Conservation (phyloP, 139 green algal species). For the Raphidocelis subcapitata region DNA sequence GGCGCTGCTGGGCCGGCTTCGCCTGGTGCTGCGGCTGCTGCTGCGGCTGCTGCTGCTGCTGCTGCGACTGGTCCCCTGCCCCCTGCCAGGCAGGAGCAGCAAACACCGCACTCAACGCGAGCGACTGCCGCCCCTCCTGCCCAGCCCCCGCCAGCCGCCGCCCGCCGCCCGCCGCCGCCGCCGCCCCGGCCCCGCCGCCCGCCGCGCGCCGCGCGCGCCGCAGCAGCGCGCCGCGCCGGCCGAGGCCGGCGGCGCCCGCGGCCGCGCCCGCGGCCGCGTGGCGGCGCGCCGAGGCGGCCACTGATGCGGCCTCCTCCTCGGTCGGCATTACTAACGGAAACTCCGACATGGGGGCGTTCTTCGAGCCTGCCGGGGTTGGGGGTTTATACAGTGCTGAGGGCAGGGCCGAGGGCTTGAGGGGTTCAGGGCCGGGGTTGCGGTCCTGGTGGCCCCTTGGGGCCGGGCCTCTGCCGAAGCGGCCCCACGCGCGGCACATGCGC, state of each 20-base stretch:
- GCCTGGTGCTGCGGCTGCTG: slow-evolving; percentile 1
- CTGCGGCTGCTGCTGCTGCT: not conserved
- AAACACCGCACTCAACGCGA: not conserved
- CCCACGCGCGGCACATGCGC: not conserved
- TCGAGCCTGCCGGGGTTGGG: not conserved
- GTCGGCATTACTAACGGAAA: too few relatives aligned
- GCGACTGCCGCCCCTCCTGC: too few relatives aligned
- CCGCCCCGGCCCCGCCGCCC: not conserved
- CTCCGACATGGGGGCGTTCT: slow-evolving; percentile 1
- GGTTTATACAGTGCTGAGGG: not conserved
- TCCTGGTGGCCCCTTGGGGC: not conserved
- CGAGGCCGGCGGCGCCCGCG: not conserved
- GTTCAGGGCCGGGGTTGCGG: not conserved
- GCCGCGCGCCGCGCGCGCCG: not conserved
- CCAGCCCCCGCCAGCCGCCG: too few relatives aligned
- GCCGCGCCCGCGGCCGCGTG: not conserved
- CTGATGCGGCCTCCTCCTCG: too few relatives aligned
- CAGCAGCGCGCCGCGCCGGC: not conserved
- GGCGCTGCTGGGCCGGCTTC: not conserved
- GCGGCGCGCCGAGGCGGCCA: too few relatives aligned
- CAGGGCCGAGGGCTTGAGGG: not conserved
- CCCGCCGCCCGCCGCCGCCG: too few relatives aligned
- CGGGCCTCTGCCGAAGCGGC: not conserved
- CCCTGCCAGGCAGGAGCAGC: slow-evolving; percentile 1
- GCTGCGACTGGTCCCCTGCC: slow-evolving; percentile 1